These are phyloP conservation scores for Diplodia seriata DNA, from an alignment of 2,329 filamentous ascomycete genomes.

Conservation along the genomic window DNA sequence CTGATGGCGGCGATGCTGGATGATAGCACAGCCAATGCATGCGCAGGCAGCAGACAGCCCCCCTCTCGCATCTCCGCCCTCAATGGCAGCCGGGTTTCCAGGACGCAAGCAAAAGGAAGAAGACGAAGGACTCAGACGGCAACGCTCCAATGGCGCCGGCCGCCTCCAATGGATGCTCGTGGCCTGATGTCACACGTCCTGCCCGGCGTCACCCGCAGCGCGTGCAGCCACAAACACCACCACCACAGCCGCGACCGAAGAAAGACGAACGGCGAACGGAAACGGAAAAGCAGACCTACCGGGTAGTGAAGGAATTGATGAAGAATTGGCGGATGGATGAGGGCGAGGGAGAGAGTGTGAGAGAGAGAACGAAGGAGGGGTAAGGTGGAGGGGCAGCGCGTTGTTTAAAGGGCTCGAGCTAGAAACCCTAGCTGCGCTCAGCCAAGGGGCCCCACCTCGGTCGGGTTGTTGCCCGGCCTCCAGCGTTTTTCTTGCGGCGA, in stretches of 20 bases:
- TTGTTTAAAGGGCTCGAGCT: not conserved
- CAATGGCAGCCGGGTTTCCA: not conserved
- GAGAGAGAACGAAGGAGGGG: not conserved
- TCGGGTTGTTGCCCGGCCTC: too few species aligned
- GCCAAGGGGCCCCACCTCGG: not conserved
- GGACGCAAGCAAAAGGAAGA: not conserved
- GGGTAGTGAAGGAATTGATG: not conserved
- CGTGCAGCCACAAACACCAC: not conserved
- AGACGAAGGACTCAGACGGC: not conserved
- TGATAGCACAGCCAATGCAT: too few species aligned
- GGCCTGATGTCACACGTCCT: slow-evolving; percentile 16
- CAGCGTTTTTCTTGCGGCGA: not conserved
- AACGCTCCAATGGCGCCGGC: not conserved
- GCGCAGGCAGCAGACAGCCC: not conserved
- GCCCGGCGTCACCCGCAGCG: not conserved
- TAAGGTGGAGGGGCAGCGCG: slow-evolving; percentile 10
- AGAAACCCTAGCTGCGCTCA: not conserved
- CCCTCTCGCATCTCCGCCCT: too few species aligned
- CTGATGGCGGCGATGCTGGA: too few species aligned
- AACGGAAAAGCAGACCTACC: not conserved
- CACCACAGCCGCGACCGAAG: not conserved
- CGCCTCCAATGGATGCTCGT: not conserved
- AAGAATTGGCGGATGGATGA: not conserved
- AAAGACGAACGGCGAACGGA: not conserved
- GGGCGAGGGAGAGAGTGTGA: not conserved